Base-by-base conservation (phyloP, 2,329 filamentous ascomycete species). In the Paraphoma sp. region DNA sequence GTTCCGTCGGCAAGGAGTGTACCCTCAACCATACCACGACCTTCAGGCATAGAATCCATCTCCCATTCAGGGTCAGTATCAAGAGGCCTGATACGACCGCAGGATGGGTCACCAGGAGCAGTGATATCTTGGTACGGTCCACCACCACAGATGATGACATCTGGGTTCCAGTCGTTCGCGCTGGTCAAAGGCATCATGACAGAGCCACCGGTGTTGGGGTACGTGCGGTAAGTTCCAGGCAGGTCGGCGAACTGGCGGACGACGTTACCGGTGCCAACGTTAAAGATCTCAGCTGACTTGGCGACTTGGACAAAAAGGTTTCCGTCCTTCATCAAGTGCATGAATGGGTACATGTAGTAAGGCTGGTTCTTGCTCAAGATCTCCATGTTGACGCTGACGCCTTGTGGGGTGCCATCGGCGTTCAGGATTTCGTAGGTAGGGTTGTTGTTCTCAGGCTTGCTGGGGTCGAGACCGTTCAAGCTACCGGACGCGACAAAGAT, bases 301-400 rank as follows among this genome's bases (percentile, higher is more conserved):
- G 84, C 76, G 14, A 80, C 79, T 67, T 86, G 86, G 54, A 87
- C 76, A 66, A 86, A 87, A 4, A 87, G 70, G 38, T 75, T 82
- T 10, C 85, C 85, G 67, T 86, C 81, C 33, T 77, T 80, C 38
- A 88, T 78, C 1, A 87, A 76, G 65, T 87, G 85, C 30, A 88
- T 73, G 70, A 87, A 87, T 3, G 86, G 86, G 65, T 87, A 87
- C 84, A 86, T 86, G 73, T 86, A 87, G 74, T 87, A 87, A 12
- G 86, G 86, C 69, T 87, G 83, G 62, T 84, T 86, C 67, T 81
- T 81, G 52, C 75, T 77, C 23, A 88, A 75, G 38, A 87, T 84
- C 4, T 83, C 80, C 78, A 87, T 80, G 8, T 73, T 71, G 43
- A 81, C 78, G 65, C 78, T 85, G 16, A 73, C 68, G 46, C 83